A percentile compares a stretch with the other conserved stretches of the same genome.
Conservation (phyloP, 805 yeast species). For the Saccharomyces kudriavzevii region DNA sequence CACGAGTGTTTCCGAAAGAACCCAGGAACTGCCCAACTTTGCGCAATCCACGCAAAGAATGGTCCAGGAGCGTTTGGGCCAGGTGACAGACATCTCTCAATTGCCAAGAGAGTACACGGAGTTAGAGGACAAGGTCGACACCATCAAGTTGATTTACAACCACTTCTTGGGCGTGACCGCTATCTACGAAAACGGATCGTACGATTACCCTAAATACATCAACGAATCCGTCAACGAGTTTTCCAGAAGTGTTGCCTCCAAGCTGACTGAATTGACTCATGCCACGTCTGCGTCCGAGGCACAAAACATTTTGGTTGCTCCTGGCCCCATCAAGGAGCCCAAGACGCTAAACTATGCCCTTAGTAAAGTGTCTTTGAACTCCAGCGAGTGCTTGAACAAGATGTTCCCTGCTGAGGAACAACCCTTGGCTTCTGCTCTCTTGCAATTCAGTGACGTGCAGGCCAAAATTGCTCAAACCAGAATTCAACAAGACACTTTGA, state of each 20-base stretch:
- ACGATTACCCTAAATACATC: conserved; percentile 71
- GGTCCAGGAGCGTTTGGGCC: conserved; percentile 72
- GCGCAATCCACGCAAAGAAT: conserved; percentile 76
- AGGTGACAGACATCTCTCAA: conserved; percentile 75
- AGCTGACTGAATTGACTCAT: conserved; percentile 58
- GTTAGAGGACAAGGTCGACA: conserved; percentile 65
- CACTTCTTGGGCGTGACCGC: conserved; percentile 45
- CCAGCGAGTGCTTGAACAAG: conserved; percentile 30
- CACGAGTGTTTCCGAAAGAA: conserved; percentile 26
- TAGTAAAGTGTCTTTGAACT: conserved; percentile 59
- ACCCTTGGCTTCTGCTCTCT: conserved; percentile 54
- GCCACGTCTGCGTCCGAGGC: conserved; percentile 79
- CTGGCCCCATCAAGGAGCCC: conserved; percentile 41
- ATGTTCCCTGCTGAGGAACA: conserved; percentile 32
- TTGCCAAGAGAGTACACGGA: conserved; percentile 75
- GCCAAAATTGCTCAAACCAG: conserved; percentile 74
- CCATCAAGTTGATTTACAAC: conserved; percentile 59
- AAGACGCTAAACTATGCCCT: conserved; percentile 79
- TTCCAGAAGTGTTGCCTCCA: conserved; percentile 54
- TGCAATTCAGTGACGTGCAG: conserved; percentile 61
- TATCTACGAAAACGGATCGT: conserved; percentile 63
- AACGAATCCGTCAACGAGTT: conserved; percentile 70
- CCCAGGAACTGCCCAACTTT: conserved; percentile 40
- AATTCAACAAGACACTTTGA: conserved; percentile 70
- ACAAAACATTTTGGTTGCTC: conserved; percentile 54